phyloP scores from a whole-genome alignment of 306 rosid genomes.

The Dicorynia guianensis region DNA sequence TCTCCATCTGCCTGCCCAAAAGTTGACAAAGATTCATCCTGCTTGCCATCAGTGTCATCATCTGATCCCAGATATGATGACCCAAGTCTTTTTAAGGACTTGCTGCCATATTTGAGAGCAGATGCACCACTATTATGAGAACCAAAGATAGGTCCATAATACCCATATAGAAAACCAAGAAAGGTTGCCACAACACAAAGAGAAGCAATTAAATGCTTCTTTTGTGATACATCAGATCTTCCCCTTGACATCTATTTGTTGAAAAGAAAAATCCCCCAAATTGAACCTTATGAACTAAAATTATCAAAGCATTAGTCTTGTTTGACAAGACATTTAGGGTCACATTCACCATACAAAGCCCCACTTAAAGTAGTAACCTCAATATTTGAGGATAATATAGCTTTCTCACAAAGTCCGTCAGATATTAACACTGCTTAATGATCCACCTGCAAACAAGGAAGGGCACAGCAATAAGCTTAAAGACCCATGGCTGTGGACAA shows the following conservation, averaged over 20 bases:
- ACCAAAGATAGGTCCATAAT: conserved; percentile 47
- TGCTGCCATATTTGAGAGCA: conserved; percentile 49
- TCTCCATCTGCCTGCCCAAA: conserved; percentile 39
- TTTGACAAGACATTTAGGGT: conserved; percentile 39
- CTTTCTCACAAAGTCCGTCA: conserved; percentile 12
- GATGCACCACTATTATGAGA: conserved; percentile 39
- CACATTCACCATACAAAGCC: conserved; percentile 35
- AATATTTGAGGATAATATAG: conserved; percentile 5
- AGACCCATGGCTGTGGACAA: neutral
- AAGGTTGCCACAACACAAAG: conserved; percentile 40
- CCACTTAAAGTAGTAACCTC: conserved; percentile 22
- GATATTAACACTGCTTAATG: conserved; percentile 23
- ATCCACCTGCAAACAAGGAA: conserved; percentile 39
- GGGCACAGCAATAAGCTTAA: conserved; percentile 11
- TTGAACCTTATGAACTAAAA: conserved; percentile 9
- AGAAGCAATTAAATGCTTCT: conserved; percentile 54
- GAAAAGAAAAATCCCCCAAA: conserved; percentile 23
- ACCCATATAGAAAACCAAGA: conserved; percentile 48
- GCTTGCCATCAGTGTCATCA: conserved; percentile 45
- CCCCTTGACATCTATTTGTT: conserved; percentile 54
- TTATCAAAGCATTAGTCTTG: conserved; percentile 38
- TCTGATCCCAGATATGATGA: conserved; percentile 53
- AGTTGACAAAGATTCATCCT: conserved; percentile 42
- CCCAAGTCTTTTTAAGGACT: conserved; percentile 51
- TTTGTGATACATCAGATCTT: conserved; percentile 52